Conservation (phyloP, 169 alveolate species). For the Cryptosporidium bovis region DNA sequence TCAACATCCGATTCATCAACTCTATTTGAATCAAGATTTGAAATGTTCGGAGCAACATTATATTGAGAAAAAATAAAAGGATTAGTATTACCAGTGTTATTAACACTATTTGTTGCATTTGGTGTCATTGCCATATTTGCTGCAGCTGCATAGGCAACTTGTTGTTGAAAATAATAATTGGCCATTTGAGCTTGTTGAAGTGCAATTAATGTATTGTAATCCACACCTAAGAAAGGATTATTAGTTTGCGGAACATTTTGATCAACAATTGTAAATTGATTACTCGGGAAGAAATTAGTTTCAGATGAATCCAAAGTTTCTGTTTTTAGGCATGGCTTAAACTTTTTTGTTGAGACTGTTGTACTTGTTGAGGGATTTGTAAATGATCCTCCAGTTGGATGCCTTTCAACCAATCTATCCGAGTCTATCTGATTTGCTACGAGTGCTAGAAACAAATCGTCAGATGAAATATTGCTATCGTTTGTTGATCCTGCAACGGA, state of each 20-base stretch:
- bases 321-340: constrained; percentile 52
- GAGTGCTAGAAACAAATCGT: constrained; percentile 30
- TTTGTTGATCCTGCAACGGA: not conserved
- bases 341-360: constrained; percentile 53
- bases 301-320: constrained; percentile 73
- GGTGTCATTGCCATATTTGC: constrained; percentile 59
- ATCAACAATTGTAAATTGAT: constrained; percentile 43
- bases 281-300: not conserved
- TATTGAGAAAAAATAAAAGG: constrained; percentile 42
- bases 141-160: constrained; percentile 66
- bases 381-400: constrained; percentile 23
- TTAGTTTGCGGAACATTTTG: not conserved
- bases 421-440: constrained; percentile 58
- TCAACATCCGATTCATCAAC: constrained; percentile 47
- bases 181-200: constrained; percentile 73
- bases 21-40: constrained; percentile 20
- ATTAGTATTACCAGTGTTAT: constrained; percentile 5
- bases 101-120: not conserved
- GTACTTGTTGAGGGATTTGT: constrained; percentile 58
- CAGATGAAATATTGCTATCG: constrained; percentile 50
- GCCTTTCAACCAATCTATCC: constrained; percentile 63
- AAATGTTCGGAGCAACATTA: not conserved
- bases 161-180: constrained; percentile 62
- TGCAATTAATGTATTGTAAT: constrained; percentile 59
- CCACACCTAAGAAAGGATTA: constrained; percentile 52